A percentile compares a stretch with the other conserved stretches of the same genome.
These are phyloP conservation scores for Vigna reflexopilosa DNA, from an alignment of 306 rosid genomes.

Conservation along the genomic window DNA sequence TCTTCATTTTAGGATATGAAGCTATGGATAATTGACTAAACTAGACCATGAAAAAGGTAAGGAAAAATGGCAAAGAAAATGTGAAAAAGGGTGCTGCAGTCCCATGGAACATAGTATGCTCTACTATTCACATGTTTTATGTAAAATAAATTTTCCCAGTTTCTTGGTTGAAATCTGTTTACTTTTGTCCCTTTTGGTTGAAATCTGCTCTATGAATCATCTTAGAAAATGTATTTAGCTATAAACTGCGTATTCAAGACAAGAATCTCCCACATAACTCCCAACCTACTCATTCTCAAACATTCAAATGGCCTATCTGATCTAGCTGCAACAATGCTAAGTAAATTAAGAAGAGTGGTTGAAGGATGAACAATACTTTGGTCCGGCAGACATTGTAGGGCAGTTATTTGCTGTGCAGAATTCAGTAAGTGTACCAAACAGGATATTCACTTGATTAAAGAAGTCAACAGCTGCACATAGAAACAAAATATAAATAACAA, in stretches of 20 bases:
- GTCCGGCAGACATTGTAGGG: constrained; percentile 87
- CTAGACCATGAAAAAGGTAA: neutral
- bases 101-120: constrained; percentile 8
- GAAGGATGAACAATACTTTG: constrained; percentile 66
- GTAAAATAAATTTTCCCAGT: neutral
- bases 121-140: neutral
- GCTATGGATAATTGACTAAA: neutral
- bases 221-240: constrained; percentile 24
- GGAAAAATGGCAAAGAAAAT: constrained; percentile 22
- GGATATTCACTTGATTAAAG: constrained; percentile 88
- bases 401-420: constrained; percentile 82
- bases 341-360: constrained; percentile 33
- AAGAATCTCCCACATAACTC: constrained; percentile 33
- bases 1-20: neutral
- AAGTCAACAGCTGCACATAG: constrained; percentile 78
- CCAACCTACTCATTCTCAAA: neutral
- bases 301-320: constrained; percentile 14
- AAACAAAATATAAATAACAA: constrained; percentile 8
- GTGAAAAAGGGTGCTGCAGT: constrained; percentile 1
- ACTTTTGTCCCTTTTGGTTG: neutral
- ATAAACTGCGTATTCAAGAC: constrained; percentile 3
- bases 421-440: constrained; percentile 84
- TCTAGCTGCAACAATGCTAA: constrained; percentile 12
- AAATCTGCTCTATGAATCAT: neutral
- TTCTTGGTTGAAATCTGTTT: constrained; percentile 3